Evolutionary conservation across 352 stramenopile genomes (phyloP).

Genomic region (Thalassiosira tumida): DNA sequence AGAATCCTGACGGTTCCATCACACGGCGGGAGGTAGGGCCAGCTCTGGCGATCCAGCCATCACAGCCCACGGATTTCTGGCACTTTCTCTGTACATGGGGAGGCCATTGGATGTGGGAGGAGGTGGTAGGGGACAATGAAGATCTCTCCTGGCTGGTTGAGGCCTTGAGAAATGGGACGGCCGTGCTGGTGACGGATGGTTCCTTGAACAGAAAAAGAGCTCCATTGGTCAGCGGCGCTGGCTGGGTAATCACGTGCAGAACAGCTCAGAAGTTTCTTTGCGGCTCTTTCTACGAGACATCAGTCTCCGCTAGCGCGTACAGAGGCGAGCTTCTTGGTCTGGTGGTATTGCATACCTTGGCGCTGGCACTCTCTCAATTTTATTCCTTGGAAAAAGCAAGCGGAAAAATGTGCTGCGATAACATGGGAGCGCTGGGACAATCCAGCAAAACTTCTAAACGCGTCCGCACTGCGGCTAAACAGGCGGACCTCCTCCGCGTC

Average conservation of each 20-base stretch:
- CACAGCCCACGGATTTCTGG: background rate
- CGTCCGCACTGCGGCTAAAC: background rate
- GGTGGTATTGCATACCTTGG: background rate
- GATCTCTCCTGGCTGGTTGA: background rate
- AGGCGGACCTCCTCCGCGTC: constrained; percentile 32
- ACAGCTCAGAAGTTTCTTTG: background rate
- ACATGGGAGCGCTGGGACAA: constrained; percentile 37
- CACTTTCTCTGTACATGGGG: background rate
- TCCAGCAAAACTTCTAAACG: background rate
- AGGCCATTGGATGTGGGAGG: background rate
- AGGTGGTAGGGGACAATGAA: background rate
- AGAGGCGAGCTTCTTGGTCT: constrained; percentile 27
- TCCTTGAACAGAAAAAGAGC: background rate
- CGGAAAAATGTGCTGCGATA: constrained; percentile 47
- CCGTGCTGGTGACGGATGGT: constrained; percentile 11
- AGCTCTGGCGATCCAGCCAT: background rate
- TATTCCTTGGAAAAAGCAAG: background rate
- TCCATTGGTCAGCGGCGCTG: background rate
- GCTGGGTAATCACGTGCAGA: background rate
- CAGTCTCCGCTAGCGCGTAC: background rate
- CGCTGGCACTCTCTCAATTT: background rate
- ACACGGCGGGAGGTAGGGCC: background rate
- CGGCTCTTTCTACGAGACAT: constrained; percentile 6
- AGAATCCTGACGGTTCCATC: background rate
- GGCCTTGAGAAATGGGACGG: background rate